A percentile compares a stretch with the other conserved stretches of the same genome.
Conservation (phyloP, 306 rosid species). For the Albizia julibrissin region DNA sequence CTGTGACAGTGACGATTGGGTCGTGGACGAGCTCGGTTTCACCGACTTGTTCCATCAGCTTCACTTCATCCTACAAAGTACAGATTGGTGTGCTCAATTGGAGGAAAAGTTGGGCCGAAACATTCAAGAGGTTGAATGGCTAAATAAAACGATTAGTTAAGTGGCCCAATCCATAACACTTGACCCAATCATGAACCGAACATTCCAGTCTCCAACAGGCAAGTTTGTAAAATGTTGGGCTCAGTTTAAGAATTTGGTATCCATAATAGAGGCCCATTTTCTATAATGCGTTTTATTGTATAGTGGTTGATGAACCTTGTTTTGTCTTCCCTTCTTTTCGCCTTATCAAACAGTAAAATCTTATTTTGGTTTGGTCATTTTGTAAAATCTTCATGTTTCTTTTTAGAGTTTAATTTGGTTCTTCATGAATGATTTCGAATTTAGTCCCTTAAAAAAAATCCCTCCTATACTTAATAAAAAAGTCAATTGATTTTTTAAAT, state of each 20-base stretch:
- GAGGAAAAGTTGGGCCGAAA: too few relatives aligned
- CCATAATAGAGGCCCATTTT: not conserved
- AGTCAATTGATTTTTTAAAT: too few relatives aligned
- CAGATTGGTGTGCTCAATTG: too few relatives aligned
- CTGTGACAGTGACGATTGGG: slow-evolving; percentile 77
- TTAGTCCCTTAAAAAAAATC: too few relatives aligned
- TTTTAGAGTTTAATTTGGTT: not conserved
- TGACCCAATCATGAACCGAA: not conserved
- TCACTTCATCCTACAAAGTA: too few relatives aligned
- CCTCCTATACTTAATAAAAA: too few relatives aligned
- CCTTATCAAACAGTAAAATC: not conserved
- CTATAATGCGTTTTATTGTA: too few relatives aligned
- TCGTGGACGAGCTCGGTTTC: slow-evolving; percentile 63
- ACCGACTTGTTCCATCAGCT: slow-evolving; percentile 59
- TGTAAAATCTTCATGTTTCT: not conserved
- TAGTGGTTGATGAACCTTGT: not conserved
- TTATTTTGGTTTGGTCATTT: not conserved
- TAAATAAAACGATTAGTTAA: not conserved
- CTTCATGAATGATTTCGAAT: not conserved
- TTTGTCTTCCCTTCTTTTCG: not conserved
- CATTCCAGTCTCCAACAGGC: not conserved
- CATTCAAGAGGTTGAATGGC: too few relatives aligned
- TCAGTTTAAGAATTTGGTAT: not conserved
- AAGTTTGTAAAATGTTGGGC: not conserved
- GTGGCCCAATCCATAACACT: not conserved